Conservation (phyloP, 306 rosid genomes). For the Quercus agrifolia region DNA sequence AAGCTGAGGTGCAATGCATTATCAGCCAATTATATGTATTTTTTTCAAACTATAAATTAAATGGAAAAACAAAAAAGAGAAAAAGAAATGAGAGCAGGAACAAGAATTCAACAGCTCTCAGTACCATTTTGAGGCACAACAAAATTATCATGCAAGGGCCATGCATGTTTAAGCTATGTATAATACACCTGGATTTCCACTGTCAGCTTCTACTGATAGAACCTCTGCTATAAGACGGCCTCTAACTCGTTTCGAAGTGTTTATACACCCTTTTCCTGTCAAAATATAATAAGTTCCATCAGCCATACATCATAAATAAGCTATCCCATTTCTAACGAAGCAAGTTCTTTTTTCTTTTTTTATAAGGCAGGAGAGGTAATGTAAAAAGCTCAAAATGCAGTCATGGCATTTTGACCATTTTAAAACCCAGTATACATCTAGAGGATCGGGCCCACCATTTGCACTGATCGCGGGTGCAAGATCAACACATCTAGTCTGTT, state of each 20-base stretch:
- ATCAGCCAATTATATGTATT: slow-evolving; percentile 26
- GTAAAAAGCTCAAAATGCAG: not conserved
- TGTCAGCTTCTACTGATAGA: slow-evolving; percentile 23
- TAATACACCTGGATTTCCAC: slow-evolving; percentile 42
- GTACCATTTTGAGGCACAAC: slow-evolving; percentile 42
- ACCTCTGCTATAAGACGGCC: slow-evolving; percentile 17
- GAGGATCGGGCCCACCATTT: slow-evolving; percentile 6
- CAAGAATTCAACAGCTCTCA: slow-evolving; percentile 30
- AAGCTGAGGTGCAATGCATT: slow-evolving; percentile 13
- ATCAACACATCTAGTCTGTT: not conserved
- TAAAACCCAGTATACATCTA: not conserved
- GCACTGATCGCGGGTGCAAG: not conserved
- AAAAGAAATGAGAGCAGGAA: slow-evolving; percentile 11
- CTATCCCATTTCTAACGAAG: not conserved
- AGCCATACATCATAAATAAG: slow-evolving; percentile 9
- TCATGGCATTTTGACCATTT: not conserved
- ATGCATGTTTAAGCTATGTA: slow-evolving; percentile 35
- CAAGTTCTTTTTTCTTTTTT: not conserved
- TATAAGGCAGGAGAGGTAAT: not conserved
- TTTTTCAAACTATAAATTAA: slow-evolving; percentile 20
- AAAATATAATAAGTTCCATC: slow-evolving; percentile 22
- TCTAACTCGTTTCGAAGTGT: not conserved
- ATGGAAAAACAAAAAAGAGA: not conserved
- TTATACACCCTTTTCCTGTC: slow-evolving; percentile 55
- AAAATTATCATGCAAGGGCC: slow-evolving; percentile 27